These are phyloP conservation scores for Durusdinium trenchii DNA, from an alignment of 73 alveolate species.

Conservation along the genomic window DNA sequence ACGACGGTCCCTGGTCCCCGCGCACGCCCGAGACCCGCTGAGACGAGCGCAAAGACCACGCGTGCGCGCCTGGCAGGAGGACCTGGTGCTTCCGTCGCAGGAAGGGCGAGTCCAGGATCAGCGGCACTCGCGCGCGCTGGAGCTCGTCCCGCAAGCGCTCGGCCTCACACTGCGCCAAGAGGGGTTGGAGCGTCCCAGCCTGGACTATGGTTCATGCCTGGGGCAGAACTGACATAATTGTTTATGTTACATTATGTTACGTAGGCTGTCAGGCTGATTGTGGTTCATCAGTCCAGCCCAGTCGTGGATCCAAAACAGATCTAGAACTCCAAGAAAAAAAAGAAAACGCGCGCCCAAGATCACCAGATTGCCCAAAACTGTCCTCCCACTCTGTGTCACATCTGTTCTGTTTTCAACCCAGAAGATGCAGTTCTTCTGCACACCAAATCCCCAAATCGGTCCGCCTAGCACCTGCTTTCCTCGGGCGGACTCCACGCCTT, in stretches of 20 bases:
- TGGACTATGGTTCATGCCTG: too few relatives aligned
- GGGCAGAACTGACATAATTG: too few relatives aligned
- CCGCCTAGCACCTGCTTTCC: background rate
- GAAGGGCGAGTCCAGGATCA: constrained; percentile 84
- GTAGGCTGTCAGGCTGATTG: too few relatives aligned
- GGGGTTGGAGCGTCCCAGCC: too few relatives aligned
- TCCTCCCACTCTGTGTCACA: background rate
- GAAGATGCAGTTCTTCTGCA: background rate
- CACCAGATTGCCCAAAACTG: background rate
- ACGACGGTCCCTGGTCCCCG: too few relatives aligned
- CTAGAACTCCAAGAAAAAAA: too few relatives aligned
- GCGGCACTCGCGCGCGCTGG: constrained; percentile 46
- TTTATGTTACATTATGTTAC: too few relatives aligned
- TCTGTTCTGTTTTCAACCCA: background rate
- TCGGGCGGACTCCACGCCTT: background rate
- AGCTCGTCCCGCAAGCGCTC: constrained; percentile 34
- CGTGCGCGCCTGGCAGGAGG: constrained; percentile 34
- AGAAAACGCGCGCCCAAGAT: too few relatives aligned
- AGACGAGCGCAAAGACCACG: too few relatives aligned
- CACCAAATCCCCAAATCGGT: background rate
- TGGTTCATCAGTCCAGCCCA: too few relatives aligned
- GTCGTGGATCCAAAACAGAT: too few relatives aligned
- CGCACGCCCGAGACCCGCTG: too few relatives aligned
- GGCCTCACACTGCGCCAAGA: background rate
- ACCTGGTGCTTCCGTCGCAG: constrained; percentile 66